Evolutionary conservation across 768 basidiomycete genomes (phyloP), one percentile per base, ranked within the genome.

Genomic region (Coprinellus micaceus): DNA sequence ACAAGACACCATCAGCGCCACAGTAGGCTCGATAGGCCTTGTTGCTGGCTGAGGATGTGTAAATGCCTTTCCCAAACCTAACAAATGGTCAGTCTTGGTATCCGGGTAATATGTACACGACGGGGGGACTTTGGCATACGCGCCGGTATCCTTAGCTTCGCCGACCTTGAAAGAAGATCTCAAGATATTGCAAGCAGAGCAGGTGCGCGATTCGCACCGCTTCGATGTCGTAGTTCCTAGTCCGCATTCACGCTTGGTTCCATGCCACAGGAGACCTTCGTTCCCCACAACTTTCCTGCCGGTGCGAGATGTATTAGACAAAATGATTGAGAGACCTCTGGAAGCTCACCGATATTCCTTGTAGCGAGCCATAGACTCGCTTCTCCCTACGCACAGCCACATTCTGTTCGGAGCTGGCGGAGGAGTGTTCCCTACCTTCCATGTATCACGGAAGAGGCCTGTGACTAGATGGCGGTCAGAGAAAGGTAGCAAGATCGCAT

Each of bases 1-100:
- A 29, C 17, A 22, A 33, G 26, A n/a, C 2, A 21, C 24, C 6
- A 52, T 41, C 9, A 24, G 2, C 19, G 21, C 6, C 39, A 19
- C 19, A 17, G 25, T 22, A 52, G 29, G 1, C 47, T 61, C 24
- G 51, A 71, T n/a, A n/a, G n/a, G n/a, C n/a, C 70, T 69, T 70
- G 56, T 69, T 70, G 1, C 67, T 64, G 1, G 68, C 64, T 25
- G 66, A 66, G 21, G 68, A 67, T 0, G 67, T 57, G 50, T 71
- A 71, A 9, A 71, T 59, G 11, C 69, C 69, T 12, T 58, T 57
- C 13, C 69, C 69, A 55, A 70, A 70, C 10, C 67, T 67, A 33
- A 9, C 29, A n/a, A 36, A 24, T 46, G 19, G 24, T 5, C n/a
- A 21, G 25, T 13, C 15, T 46, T 25, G 25, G 19, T 24, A 19